Conservation (phyloP, 768 basidiomycete species). For the Zangia roseola region DNA sequence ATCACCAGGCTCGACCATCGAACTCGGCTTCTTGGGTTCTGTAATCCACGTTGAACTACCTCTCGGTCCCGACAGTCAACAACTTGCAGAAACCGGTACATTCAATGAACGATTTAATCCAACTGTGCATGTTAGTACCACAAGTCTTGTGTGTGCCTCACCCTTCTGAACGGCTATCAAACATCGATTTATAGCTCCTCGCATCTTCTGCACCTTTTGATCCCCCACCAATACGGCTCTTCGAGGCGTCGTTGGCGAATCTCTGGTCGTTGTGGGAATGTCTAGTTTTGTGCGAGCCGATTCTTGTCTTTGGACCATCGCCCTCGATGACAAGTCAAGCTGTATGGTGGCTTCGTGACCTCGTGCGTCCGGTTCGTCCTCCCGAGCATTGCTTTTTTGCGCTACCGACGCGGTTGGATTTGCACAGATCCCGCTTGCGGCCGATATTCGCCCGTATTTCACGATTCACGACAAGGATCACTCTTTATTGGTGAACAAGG, state of each 20-base stretch:
- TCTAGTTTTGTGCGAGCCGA: conserved; percentile 83
- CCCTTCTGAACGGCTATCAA: not conserved
- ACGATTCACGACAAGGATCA: conserved; percentile 95
- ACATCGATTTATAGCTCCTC: conserved; percentile 50
- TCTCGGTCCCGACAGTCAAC: conserved; percentile 65
- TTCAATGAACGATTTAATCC: conserved; percentile 56
- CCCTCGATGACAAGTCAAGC: conserved; percentile 84
- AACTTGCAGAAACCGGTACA: conserved; percentile 55
- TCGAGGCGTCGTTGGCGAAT: conserved; percentile 63
- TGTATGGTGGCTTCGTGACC: conserved; percentile 89
- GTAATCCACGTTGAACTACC: conserved; percentile 76
- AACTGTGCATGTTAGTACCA: conserved; percentile 42
- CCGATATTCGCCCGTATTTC: conserved; percentile 91
- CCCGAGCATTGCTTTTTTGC: not conserved
- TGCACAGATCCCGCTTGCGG: conserved; percentile 72
- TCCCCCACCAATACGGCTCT: conserved; percentile 57
- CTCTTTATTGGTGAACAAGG: conserved; percentile 69
- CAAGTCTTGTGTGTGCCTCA: too few relatives aligned
- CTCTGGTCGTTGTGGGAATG: conserved; percentile 95
- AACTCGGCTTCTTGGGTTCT: conserved; percentile 82
- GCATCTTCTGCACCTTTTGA: conserved; percentile 60
- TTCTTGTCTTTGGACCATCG: conserved; percentile 77
- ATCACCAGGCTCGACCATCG: conserved; percentile 58
- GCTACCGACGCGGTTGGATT: not conserved
- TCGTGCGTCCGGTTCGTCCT: conserved; percentile 71